Evolutionary conservation across 352 stramenopile species (phyloP), one percentile per base, ranked within the genome.

Genomic region (Phytophthora sp.): DNA sequence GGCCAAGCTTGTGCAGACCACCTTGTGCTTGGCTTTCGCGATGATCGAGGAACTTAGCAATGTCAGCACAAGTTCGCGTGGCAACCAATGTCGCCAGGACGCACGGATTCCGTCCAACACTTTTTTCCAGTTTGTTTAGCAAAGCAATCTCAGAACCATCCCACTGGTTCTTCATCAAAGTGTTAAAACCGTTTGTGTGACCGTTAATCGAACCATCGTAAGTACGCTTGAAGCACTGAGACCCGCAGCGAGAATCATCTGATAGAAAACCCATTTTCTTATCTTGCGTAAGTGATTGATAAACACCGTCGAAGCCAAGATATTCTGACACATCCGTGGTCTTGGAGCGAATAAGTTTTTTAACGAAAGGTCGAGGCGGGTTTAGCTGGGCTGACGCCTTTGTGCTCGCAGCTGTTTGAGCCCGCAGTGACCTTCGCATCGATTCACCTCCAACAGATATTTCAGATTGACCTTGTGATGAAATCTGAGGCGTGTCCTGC

Each of bases 301-400:
- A 92, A 24, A 77, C 48, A 23, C 35, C 26, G 28, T 85, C 81
- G 23, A 77, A 72, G 0, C 77, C 78, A 10, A 92, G 66, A 21
- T 89, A 92, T 66, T 92, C 82, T 0, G 76, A 85, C 26, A 65
- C 45, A 23, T 90, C 80, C 2, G 63, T 73, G 5, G 57, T 60
- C 24, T 77, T 83, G 10, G 52, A 54, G 20, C 75, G 75, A 52
- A 44, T 42, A 6, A 70, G 34, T 26, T 84, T 84, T 59, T 70
- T 81, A 35, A 63, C 59, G 21, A 73, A 62, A 52, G 42, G 42
- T 2, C 72, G 77, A 52, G 67, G 42, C 0, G 66, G 59, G 4
- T 66, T 65, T 23, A 82, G 31, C 30, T 65, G 58, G 28, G 74
- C 72, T 28, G 78, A 85, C 2, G 80, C 77, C 32, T 82, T 89